A percentile compares a stretch with the other conserved stretches of the same genome.
Evolutionary conservation across 345 rosid species (phyloP).

Genomic region (Eucalyptus albens): DNA sequence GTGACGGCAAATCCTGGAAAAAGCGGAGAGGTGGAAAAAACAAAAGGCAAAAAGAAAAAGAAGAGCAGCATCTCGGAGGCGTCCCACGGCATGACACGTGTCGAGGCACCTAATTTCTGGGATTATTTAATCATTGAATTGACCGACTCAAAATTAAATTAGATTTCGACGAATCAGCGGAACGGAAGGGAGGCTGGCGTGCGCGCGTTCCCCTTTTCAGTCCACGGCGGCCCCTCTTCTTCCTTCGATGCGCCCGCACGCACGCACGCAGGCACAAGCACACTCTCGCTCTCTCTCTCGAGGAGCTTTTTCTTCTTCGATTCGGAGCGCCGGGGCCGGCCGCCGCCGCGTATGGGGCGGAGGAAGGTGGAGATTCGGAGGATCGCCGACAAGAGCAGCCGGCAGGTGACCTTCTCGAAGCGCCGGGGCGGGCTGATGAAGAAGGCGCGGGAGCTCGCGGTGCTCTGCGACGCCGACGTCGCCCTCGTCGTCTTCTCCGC

Average conservation of each 20-base stretch:
- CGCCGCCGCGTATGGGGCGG: slow-evolving; percentile 10
- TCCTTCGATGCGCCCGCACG: background rate
- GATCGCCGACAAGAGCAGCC: slow-evolving; percentile 49
- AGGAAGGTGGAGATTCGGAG: slow-evolving; percentile 47
- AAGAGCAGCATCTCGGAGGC: background rate
- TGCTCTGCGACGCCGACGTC: slow-evolving; percentile 58
- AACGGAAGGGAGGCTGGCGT: background rate
- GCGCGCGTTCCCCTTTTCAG: background rate
- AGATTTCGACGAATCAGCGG: background rate
- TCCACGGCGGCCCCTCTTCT: background rate
- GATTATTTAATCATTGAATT: background rate
- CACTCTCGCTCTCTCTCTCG: background rate
- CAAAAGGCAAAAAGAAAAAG: background rate
- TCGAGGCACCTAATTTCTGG: background rate
- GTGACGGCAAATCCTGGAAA: background rate
- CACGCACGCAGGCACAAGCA: background rate
- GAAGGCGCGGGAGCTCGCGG: slow-evolving; percentile 54
- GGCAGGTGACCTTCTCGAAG: slow-evolving; percentile 67
- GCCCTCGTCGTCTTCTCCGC: slow-evolving; percentile 43
- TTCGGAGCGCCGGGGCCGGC: background rate
- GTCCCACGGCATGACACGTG: background rate
- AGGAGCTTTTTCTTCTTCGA: background rate
- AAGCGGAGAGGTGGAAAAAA: background rate
- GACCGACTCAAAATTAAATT: background rate
- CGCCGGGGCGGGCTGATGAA: slow-evolving; percentile 56